A percentile compares a stretch with the other conserved stretches of the same genome.
Evolutionary conservation across 2,329 filamentous ascomycete species (phyloP).

Genomic region (Thelonectria blattea): DNA sequence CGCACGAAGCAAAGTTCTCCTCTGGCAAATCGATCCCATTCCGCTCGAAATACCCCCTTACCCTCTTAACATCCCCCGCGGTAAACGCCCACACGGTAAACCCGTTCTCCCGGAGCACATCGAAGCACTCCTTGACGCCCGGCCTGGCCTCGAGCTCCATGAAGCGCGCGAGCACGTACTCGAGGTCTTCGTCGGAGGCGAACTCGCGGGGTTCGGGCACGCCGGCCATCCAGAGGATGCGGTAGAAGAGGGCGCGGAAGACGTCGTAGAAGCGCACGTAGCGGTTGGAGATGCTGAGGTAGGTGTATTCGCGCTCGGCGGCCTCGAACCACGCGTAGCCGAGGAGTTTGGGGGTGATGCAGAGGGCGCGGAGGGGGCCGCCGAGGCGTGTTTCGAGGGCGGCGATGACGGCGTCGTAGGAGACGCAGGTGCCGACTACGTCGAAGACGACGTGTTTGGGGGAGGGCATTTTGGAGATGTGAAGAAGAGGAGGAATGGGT

Average conservation of each 20-base stretch:
- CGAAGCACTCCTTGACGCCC: slow-evolving; percentile 50
- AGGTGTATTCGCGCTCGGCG: slow-evolving; percentile 57
- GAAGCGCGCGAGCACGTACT: slow-evolving; percentile 48
- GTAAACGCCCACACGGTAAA: slow-evolving; percentile 63
- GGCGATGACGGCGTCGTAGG: slow-evolving; percentile 51
- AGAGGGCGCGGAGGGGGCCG: slow-evolving; percentile 44
- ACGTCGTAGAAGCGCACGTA: slow-evolving; percentile 52
- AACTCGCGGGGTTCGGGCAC: slow-evolving; percentile 49
- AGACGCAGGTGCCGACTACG: slow-evolving; percentile 59
- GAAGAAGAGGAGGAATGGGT: not conserved
- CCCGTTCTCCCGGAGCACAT: slow-evolving; percentile 49
- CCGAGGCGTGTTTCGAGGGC: slow-evolving; percentile 51
- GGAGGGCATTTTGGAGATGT: not conserved
- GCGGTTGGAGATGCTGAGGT: slow-evolving; percentile 50
- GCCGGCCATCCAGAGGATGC: slow-evolving; percentile 52
- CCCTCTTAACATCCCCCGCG: slow-evolving; percentile 55
- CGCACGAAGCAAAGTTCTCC: slow-evolving; percentile 59
- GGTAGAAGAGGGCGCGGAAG: slow-evolving; percentile 54
- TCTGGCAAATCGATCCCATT: slow-evolving; percentile 55
- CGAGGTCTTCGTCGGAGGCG: slow-evolving; percentile 50
- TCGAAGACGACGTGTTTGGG: slow-evolving; percentile 55
- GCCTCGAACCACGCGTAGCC: slow-evolving; percentile 54
- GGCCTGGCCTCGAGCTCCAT: slow-evolving; percentile 44
- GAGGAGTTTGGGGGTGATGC: slow-evolving; percentile 50
- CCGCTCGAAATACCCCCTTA: slow-evolving; percentile 58